Evolutionary conservation across 2,329 filamentous ascomycete genomes (phyloP).

Genomic region (Penicillium sp.): DNA sequence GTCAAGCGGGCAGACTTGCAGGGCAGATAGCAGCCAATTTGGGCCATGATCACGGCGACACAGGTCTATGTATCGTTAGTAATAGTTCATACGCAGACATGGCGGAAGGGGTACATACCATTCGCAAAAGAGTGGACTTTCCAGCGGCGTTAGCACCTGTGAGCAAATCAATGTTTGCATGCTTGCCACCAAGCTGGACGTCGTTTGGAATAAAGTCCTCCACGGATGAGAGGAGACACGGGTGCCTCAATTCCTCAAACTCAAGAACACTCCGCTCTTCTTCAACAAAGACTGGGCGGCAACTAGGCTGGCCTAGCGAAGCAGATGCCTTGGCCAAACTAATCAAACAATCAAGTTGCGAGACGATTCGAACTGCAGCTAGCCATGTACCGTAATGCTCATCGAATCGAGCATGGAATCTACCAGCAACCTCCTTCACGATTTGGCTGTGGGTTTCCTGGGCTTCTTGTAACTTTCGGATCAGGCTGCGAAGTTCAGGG

Average conservation of each 20-base stretch:
- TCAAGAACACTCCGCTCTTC: slow-evolving; percentile 85
- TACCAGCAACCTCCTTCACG: slow-evolving; percentile 79
- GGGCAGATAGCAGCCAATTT: slow-evolving; percentile 92
- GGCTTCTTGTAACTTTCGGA: slow-evolving; percentile 88
- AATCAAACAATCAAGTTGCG: slow-evolving; percentile 93
- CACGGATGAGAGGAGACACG: slow-evolving; percentile 88
- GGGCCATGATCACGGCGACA: slow-evolving; percentile 94
- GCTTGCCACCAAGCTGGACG: slow-evolving; percentile 79
- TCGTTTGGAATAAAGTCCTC: slow-evolving; percentile 97
- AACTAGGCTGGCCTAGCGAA: slow-evolving; percentile 83
- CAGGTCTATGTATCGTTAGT: slow-evolving; percentile 70
- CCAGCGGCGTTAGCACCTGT: slow-evolving; percentile 97
- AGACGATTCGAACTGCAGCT: slow-evolving; percentile 83
- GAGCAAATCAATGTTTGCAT: slow-evolving; percentile 84
- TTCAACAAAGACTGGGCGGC: slow-evolving; percentile 86
- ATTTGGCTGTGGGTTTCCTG: slow-evolving; percentile 94
- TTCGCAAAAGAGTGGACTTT: slow-evolving; percentile 93
- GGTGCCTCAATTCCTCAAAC: slow-evolving; percentile 90
- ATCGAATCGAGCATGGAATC: slow-evolving; percentile 89
- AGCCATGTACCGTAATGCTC: slow-evolving; percentile 85
- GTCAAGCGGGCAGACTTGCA: slow-evolving; percentile 82
- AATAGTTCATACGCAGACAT: not conserved
- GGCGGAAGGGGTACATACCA: slow-evolving; percentile 63
- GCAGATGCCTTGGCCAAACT: slow-evolving; percentile 88
- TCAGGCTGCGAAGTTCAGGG: slow-evolving; percentile 77